Evolutionary conservation across 2,329 filamentous ascomycete species (phyloP).

Genomic region (Aquanectria penicillioides): DNA sequence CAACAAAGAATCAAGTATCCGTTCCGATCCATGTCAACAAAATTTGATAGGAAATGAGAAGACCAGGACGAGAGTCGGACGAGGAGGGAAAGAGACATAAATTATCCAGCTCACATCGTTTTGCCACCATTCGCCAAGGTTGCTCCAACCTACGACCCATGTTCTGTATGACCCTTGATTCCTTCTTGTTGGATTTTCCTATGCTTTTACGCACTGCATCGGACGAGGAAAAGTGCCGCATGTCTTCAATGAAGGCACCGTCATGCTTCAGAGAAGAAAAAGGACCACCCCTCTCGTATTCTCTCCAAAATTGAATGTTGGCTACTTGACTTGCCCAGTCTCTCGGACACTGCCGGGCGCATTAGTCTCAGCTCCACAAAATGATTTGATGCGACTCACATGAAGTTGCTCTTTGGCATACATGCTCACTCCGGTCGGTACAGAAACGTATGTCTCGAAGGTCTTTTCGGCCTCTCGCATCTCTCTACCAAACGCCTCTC

Average conservation of each 20-base stretch:
- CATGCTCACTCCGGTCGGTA: constrained; percentile 9
- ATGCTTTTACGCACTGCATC: constrained; percentile 35
- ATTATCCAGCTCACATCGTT: too few relatives aligned
- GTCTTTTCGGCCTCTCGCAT: constrained; percentile 1
- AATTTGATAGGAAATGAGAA: too few relatives aligned
- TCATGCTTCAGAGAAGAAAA: background rate
- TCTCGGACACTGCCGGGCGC: background rate
- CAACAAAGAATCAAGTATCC: too few relatives aligned
- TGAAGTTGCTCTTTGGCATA: constrained; percentile 16
- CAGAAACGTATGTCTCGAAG: constrained; percentile 5
- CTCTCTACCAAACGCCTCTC: constrained; percentile 7
- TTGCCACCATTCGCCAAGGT: too few relatives aligned
- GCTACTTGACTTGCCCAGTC: constrained; percentile 6
- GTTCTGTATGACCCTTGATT: background rate
- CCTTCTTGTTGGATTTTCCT: background rate
- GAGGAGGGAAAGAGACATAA: too few relatives aligned
- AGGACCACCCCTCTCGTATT: constrained; percentile 1
- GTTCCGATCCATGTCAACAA: too few relatives aligned
- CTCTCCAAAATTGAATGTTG: constrained; percentile 12
- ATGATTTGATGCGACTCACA: background rate
- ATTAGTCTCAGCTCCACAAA: background rate
- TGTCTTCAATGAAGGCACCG: background rate
- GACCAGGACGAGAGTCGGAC: too few relatives aligned
- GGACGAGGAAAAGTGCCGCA: background rate
- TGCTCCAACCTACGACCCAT: too few relatives aligned